Base-by-base conservation (phyloP, 1,139 yeast genomes). In the Nakaseomyces delphensis region DNA sequence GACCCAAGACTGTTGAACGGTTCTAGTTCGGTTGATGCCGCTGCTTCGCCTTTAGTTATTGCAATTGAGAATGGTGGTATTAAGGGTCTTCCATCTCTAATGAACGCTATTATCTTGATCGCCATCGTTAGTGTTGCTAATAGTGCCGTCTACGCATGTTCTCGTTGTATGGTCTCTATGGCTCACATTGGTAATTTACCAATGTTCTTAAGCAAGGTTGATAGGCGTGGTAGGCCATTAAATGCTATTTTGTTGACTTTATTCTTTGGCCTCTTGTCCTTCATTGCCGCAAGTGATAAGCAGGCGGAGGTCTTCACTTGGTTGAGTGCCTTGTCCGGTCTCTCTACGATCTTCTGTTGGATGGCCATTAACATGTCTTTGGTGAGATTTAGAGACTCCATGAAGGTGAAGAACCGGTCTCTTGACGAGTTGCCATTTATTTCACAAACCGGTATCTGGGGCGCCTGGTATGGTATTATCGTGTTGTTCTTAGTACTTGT, bases 91-190 rank as follows among this genome's bases (percentile, higher is more conserved):
- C 76, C 76, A 20, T 69, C 74, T 11, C 57, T 73, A 38, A 70
- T 73, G 72, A 73, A 73, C 49, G 76, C 70, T 2, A 69, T 71
- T 31, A 73, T 72, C 43, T 56, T 72, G 46, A 61, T 82, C 45
- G 79, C 91, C 11, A 79, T 82, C 31, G 60, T 78, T 41, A 77
- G 84, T 11, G 84, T 79, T 32, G 93, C 87, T 40, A 76, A 75
- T 57, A 72, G 79, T 20, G 73, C 81, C 9, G 83, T 79, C 20
- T 79, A 71, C 53, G 84, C 77, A 36, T 70, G 80, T 42, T 76
- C 84, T 32, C 73, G 86, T 68, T 76, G 82, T 41, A 64, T 79
- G 56, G 77, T 78, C 42, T 76, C 85, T 18, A 69, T 79, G 60
- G 83, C 83, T 41, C 78, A 77, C 48, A 68, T 76, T 46, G 79